Evolutionary conservation across 2,329 filamentous ascomycete species (phyloP).

Genomic region (Colletotrichum paranaense): DNA sequence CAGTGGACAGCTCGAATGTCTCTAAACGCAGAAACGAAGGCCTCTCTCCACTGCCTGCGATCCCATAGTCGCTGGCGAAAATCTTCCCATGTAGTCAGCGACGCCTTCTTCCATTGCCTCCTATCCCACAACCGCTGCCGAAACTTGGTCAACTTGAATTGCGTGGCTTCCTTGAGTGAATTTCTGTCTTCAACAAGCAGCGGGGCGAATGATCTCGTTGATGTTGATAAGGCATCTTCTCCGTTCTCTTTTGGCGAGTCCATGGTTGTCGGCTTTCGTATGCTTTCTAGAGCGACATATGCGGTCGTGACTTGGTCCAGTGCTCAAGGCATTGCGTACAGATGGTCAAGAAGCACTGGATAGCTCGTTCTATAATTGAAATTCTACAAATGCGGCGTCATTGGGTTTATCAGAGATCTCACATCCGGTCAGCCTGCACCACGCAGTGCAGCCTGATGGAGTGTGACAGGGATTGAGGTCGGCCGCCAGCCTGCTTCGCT

Average conservation of each 20-base stretch:
- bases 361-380: background rate
- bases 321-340: background rate
- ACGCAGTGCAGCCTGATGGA: too few species aligned
- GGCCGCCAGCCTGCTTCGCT: background rate
- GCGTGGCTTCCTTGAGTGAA: background rate
- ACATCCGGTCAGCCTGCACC: background rate
- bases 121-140: background rate
- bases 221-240: background rate
- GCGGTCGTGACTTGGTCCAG: background rate
- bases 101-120: background rate
- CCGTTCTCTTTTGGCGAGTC: background rate
- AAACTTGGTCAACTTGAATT: background rate
- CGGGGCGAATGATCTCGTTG: conserved; percentile 7
- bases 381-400: background rate
- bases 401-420: background rate
- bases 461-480: background rate
- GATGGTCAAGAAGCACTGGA: background rate
- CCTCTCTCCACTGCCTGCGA: conserved; percentile 11
- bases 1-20: conserved; percentile 1
- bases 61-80: background rate
- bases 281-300: background rate
- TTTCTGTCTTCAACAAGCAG: conserved; percentile 7
- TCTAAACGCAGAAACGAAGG: background rate
- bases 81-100: background rate
- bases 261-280: background rate